These are phyloP conservation scores for Tuber aestivum DNA, from an alignment of 495 filamentous ascomycete species.

Conservation along the genomic window DNA sequence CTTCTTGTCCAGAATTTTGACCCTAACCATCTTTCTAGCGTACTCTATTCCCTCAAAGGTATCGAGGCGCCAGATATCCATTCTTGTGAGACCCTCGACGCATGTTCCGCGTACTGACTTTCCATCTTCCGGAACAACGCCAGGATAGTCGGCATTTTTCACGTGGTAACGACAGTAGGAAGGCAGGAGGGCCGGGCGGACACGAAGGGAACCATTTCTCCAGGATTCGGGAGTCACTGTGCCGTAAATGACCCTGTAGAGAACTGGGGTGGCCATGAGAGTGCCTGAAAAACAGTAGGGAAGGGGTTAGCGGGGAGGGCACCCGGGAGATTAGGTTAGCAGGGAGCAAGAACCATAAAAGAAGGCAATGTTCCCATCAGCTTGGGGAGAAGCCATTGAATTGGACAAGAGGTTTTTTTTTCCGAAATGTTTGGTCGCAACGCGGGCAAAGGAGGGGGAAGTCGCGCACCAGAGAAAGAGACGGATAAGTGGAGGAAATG, in stretches of 20 bases:
- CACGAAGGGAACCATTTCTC: slow-evolving; percentile 54
- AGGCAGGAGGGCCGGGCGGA: slow-evolving; percentile 70
- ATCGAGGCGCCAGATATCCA: slow-evolving; percentile 71
- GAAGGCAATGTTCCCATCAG: slow-evolving; percentile 51
- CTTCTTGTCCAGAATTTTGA: slow-evolving; percentile 50
- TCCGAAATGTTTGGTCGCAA: background rate
- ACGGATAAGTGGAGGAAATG: background rate
- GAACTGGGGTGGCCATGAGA: slow-evolving; percentile 70
- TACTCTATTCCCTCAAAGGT: slow-evolving; percentile 78
- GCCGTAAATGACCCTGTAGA: slow-evolving; percentile 76
- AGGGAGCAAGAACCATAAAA: slow-evolving; percentile 54
- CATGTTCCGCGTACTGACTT: slow-evolving; percentile 70
- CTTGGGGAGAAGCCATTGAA: slow-evolving; percentile 7
- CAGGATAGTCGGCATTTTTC: slow-evolving; percentile 69
- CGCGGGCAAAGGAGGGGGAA: background rate
- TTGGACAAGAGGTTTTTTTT: background rate
- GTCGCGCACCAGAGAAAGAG: background rate
- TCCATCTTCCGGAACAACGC: slow-evolving; percentile 55
- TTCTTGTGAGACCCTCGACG: slow-evolving; percentile 70
- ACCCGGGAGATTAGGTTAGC: background rate
- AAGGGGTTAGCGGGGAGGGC: background rate
- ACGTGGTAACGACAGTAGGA: slow-evolving; percentile 66
- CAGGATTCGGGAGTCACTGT: slow-evolving; percentile 48
- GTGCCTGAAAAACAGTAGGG: slow-evolving; percentile 43
- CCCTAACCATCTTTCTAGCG: slow-evolving; percentile 55